A percentile compares a stretch with the other conserved stretches of the same genome.
phyloP scores from a whole-genome alignment of 1,139 yeast genomes.

The Magnusiomyces magnusii region DNA sequence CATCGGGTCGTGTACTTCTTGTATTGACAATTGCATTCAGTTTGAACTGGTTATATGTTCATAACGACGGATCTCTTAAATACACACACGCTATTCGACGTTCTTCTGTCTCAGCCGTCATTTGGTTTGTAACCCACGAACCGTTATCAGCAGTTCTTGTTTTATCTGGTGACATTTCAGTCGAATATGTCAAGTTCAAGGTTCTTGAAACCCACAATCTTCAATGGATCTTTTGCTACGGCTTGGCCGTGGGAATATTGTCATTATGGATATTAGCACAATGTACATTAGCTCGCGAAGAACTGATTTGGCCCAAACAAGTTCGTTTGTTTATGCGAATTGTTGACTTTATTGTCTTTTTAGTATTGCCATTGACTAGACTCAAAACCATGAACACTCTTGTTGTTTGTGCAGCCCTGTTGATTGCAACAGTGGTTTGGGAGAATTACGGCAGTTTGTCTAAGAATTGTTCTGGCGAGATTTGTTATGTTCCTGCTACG shows the following conservation, averaged over 20 bases:
- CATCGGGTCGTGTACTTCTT: slow-evolving; percentile 44
- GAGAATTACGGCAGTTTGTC: slow-evolving; percentile 13
- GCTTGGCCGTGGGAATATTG: slow-evolving; percentile 12
- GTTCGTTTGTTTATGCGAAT: slow-evolving; percentile 10
- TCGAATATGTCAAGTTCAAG: slow-evolving; percentile 35
- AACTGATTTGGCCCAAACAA: slow-evolving; percentile 9
- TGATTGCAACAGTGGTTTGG: slow-evolving; percentile 14
- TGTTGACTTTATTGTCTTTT: slow-evolving; percentile 10
- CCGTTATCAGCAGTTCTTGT: slow-evolving; percentile 36
- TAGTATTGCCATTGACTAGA: slow-evolving; percentile 9
- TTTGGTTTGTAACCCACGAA: slow-evolving; percentile 46
- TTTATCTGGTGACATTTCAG: slow-evolving; percentile 58
- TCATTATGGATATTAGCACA: slow-evolving; percentile 14
- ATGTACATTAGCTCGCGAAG: slow-evolving; percentile 7
- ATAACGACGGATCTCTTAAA: slow-evolving; percentile 44
- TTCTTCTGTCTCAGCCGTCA: slow-evolving; percentile 41
- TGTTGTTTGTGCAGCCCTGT: slow-evolving; percentile 1
- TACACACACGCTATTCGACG: slow-evolving; percentile 53
- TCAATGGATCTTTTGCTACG: slow-evolving; percentile 13
- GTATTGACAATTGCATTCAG: slow-evolving; percentile 45
- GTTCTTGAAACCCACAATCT: slow-evolving; percentile 6
- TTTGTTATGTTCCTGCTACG: not conserved
- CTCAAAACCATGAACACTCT: slow-evolving; percentile 7
- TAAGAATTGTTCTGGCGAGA: not conserved
- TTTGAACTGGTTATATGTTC: slow-evolving; percentile 48